Base-by-base conservation (phyloP, 139 green algal species). In the Tetradesmus obliquus region DNA sequence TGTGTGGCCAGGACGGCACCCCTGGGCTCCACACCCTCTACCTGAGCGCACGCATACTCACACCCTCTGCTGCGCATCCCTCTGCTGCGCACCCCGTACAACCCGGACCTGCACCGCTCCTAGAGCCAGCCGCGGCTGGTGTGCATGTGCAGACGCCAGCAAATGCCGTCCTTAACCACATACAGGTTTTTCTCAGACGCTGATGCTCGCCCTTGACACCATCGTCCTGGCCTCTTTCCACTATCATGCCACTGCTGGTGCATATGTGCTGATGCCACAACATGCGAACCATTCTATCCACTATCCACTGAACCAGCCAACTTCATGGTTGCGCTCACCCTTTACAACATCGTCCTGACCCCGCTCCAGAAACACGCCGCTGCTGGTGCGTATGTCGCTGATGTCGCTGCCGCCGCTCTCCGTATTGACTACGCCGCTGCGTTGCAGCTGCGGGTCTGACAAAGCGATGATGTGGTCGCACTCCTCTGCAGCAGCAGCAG, bases 371-470 rank as follows among this genome's bases (percentile, higher is more conserved):
- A 94, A 94, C 1, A 92, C 81, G 20, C 93, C 93, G 12, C 72
- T 84, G 3, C 90, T 94, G 51, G 94, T 96, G 58, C 93, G 92
- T 22, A 96, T 94, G 51, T 94, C 80, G 24, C 72, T 92, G 72
- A 93, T 85, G 83, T 91, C 87, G 0, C 54, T 88, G 51, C 79
- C 91, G 13, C 93, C 93, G 5, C 17, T 92, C 9, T 88, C 88
- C 17, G 17, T 87, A 55, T 79, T 91, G 0, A 95, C 94, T 13
- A 95, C 94, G 45, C 92, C 90, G 54, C 82, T 91, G 57, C 93
- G 93, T 6, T 87, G 51, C 66, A 95, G 84, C 53, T 79, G 88
- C 2, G 60, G 62, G 32, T 91, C 74, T 9, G 88, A 81, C 9
- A 94, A 10, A 3, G 3, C 45, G 8, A 93, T 92, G 66, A 95